A percentile compares a stretch with the other conserved stretches of the same genome.
Evolutionary conservation across 352 stramenopile species (phyloP).

Genomic region (Pythium oligandrum): DNA sequence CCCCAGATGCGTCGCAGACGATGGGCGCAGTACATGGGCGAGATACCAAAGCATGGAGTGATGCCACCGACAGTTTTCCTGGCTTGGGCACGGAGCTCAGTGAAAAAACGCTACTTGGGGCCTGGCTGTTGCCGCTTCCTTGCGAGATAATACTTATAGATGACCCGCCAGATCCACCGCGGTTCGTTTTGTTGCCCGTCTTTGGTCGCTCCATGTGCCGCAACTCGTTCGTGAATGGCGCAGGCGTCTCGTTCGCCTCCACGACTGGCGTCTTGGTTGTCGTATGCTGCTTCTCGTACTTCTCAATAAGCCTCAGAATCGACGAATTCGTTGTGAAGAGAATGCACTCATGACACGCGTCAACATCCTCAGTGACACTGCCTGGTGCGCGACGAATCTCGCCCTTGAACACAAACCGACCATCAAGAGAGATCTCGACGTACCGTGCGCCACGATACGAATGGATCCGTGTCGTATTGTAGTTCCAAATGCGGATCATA

Average conservation of each 20-base stretch:
- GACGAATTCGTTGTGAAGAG: conserved; percentile 75
- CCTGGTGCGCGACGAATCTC: conserved; percentile 68
- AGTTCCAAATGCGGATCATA: conserved; percentile 88
- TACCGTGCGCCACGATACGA: conserved; percentile 65
- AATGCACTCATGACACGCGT: conserved; percentile 77
- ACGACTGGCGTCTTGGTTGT: neutral
- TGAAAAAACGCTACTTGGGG: conserved; percentile 15
- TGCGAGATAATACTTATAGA: neutral
- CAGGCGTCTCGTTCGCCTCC: neutral
- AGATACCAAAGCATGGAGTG: neutral
- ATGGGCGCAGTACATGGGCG: conserved; percentile 65
- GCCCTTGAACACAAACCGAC: conserved; percentile 71
- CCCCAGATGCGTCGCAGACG: conserved; percentile 28
- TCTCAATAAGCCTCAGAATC: conserved; percentile 77
- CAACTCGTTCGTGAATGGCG: conserved; percentile 9
- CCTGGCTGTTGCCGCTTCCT: neutral
- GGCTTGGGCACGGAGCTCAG: conserved; percentile 39
- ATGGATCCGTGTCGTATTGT: conserved; percentile 81
- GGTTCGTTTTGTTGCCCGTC: conserved; percentile 39
- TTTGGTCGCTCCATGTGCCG: conserved; percentile 40
- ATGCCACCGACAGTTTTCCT: conserved; percentile 9
- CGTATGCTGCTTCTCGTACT: conserved; percentile 53
- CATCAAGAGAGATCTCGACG: conserved; percentile 59
- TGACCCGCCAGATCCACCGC: conserved; percentile 12
- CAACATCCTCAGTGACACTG: conserved; percentile 48